A percentile compares a stretch with the other conserved stretches of the same genome.
Conservation (phyloP, 2,329 filamentous ascomycete genomes). For the Penicillium paneum region DNA sequence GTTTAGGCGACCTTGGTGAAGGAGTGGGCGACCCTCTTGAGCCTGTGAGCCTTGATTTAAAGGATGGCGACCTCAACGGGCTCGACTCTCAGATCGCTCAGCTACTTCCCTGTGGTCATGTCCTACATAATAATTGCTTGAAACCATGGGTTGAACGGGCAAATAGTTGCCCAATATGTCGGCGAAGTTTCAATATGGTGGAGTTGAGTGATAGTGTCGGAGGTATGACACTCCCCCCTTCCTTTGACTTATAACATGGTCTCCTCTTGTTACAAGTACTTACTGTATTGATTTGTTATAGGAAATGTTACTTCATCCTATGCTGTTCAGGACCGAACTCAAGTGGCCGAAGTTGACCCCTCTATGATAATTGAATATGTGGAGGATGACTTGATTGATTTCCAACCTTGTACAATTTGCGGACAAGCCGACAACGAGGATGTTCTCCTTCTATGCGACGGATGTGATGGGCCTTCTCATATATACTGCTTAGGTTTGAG, state of each 20-base stretch:
- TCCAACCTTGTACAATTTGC: constrained; percentile 79
- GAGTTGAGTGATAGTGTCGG: constrained; percentile 76
- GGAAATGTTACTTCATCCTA: constrained; percentile 59
- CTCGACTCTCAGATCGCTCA: constrained; percentile 55
- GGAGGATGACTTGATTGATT: constrained; percentile 59
- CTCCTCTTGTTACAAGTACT: constrained; percentile 6
- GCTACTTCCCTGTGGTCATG: constrained; percentile 76
- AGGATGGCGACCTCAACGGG: constrained; percentile 29
- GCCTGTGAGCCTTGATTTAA: constrained; percentile 41
- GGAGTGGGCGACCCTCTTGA: constrained; percentile 51
- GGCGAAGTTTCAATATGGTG: constrained; percentile 84
- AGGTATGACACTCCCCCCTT: constrained; percentile 56
- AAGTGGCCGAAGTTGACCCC: constrained; percentile 80
- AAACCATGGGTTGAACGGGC: constrained; percentile 93
- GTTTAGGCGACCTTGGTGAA: constrained; percentile 65
- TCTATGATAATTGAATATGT: constrained; percentile 68
- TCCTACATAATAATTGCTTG: constrained; percentile 88
- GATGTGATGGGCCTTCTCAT: constrained; percentile 85
- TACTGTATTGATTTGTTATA: constrained; percentile 27
- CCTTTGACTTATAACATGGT: constrained; percentile 8
- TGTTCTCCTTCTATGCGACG: constrained; percentile 82
- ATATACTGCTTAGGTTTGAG: constrained; percentile 87
- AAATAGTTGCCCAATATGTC: constrained; percentile 97
- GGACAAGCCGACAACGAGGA: constrained; percentile 77
- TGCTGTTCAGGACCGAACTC: constrained; percentile 52